Evolutionary conservation across 176 grass and related monocot genomes (phyloP), one percentile per base, ranked within the genome.

Genomic region (Zea luxurians): DNA sequence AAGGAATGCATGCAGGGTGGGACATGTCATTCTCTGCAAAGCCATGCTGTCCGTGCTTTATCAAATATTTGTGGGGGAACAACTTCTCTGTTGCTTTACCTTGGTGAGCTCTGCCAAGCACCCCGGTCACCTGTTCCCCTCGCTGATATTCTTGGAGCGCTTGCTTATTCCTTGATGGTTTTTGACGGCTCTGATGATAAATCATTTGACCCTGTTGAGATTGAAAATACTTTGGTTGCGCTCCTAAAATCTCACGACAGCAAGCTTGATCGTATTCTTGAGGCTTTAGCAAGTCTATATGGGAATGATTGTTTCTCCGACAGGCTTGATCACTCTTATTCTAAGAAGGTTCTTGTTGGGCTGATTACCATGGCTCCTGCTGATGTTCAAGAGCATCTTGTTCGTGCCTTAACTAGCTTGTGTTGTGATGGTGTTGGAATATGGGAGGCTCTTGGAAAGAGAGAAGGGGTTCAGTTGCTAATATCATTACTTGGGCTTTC

Each of bases 401-500:
- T 94, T 37, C 70, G 70, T 68, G 91, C 89, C 77, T 81, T 94
- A 72, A 92, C 83, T 54, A 78, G 74, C 71, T 86, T 97, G 75
- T 97, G 95, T 52, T 83, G 82, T 77, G 78, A 92, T 74, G 67
- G 76, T 76, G 52, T 85, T 79, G 78, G 57, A 79, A 84, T 97
- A 80, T 97, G 91, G 96, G 83, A 90, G 35, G 92, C 96, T 83
- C 76, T 98, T 86, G 91, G 89, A 75, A 92, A 89, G 75, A 92
- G 92, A 90, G 92, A 92, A 80, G 96, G 96, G 78, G 87, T 92
- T 83, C 96, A 98, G 58, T 80, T 98, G 83, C 80, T 98, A 71
- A 94, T 98, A 82, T 94, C 89, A 59, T 88, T 94, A 45, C 92
- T 98, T 83, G 96, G 96, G 18, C 89, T 98, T 82, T 98, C 95